Percentiles rank a stretch among this genome's conserved stretches.
Evolutionary conservation across 495 filamentous ascomycete genomes (phyloP).

Genomic region (Neurospora tetrasperma): DNA sequence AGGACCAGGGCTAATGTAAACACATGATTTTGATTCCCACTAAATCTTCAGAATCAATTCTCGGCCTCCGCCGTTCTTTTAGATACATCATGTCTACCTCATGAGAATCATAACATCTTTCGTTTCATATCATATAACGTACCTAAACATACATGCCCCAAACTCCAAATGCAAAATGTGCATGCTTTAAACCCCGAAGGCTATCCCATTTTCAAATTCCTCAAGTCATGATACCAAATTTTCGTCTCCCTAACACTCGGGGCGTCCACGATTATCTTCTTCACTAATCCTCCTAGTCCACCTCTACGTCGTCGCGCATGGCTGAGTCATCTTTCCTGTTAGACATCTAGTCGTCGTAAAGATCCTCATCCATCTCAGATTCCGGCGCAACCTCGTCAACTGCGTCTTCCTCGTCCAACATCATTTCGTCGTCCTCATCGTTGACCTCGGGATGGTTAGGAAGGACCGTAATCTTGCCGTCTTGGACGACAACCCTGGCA

Average conservation of each 20-base stretch:
- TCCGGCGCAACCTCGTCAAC: constrained; percentile 57
- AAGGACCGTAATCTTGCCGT: constrained; percentile 63
- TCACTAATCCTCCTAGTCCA: constrained; percentile 4
- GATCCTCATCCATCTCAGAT: constrained; percentile 57
- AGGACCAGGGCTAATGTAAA: neutral
- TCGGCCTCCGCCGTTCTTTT: neutral
- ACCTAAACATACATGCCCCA: neutral
- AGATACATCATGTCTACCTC: neutral
- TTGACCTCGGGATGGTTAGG: constrained; percentile 67
- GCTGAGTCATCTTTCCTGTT: neutral
- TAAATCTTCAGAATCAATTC: neutral
- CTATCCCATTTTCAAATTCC: neutral
- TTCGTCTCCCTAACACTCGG: neutral
- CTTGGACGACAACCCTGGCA: constrained; percentile 64
- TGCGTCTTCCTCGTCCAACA: constrained; percentile 56
- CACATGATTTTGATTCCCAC: neutral
- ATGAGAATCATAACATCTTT: neutral
- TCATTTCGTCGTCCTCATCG: constrained; percentile 50
- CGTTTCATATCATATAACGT: neutral
- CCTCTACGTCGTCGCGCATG: neutral
- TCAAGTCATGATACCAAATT: neutral
- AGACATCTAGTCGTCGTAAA: constrained; percentile 46
- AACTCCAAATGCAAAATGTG: neutral
- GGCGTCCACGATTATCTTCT: neutral
- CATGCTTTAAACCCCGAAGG: neutral